Conservation (phyloP, 768 basidiomycete genomes). For the Pisolithus microcarpus region DNA sequence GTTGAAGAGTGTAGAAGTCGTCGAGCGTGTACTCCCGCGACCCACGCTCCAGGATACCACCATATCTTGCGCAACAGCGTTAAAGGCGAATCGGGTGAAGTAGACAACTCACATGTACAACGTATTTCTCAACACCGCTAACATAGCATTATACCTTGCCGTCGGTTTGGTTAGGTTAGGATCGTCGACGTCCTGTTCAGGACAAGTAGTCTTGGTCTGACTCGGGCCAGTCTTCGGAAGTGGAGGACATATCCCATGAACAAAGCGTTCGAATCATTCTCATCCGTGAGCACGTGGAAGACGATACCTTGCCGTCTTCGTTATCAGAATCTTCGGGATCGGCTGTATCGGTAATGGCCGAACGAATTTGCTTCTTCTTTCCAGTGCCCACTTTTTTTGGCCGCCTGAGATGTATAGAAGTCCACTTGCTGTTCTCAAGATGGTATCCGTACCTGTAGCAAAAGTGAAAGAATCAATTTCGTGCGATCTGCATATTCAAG, state of each 20-base stretch:
- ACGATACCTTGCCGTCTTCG: conserved; percentile 1
- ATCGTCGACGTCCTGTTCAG: conserved; percentile 53
- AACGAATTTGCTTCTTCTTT: conserved; percentile 34
- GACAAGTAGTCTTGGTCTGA: conserved; percentile 9
- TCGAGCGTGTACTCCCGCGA: conserved; percentile 83
- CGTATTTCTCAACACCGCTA: conserved; percentile 76
- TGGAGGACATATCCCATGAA: too few relatives aligned
- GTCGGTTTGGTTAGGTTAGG: conserved; percentile 58
- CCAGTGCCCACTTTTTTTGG: conserved; percentile 38
- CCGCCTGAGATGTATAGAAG: conserved; percentile 60
- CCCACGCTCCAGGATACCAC: conserved; percentile 81
- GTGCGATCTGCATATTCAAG: not conserved
- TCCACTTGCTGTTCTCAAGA: conserved; percentile 69
- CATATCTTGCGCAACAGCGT: conserved; percentile 48
- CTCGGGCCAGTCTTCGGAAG: not conserved
- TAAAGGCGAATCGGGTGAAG: not conserved
- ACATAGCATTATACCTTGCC: conserved; percentile 82
- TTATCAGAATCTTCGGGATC: conserved; percentile 8
- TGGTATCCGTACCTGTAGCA: conserved; percentile 67
- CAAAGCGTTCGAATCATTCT: too few relatives aligned
- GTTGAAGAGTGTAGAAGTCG: conserved; percentile 73
- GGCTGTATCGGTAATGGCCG: conserved; percentile 4
- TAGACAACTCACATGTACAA: conserved; percentile 64
- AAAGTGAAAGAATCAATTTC: not conserved
- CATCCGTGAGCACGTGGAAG: too few relatives aligned